Percentiles rank a stretch among this genome's conserved stretches.
phyloP scores from a whole-genome alignment of 192 early-diverging fungal genomes.

The Thamnidium elegans region DNA sequence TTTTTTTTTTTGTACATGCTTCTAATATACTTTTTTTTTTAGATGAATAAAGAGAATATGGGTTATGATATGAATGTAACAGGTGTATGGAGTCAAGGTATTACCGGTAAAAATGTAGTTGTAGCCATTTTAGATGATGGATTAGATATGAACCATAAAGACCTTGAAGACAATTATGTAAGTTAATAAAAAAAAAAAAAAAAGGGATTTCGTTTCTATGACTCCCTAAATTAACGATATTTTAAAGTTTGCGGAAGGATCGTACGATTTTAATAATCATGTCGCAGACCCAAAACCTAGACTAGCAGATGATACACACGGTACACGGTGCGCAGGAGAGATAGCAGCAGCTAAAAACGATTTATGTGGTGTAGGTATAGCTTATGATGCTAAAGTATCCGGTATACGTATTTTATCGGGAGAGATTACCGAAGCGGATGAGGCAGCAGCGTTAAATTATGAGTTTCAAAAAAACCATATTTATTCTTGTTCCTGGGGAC shows the following conservation, averaged over 20 bases:
- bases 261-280: constrained; percentile 94
- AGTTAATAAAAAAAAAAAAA: constrained; percentile 22
- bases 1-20: not conserved
- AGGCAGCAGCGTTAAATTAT: constrained; percentile 88
- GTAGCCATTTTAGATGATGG: constrained; percentile 97
- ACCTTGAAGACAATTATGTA: constrained; percentile 88
- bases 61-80: constrained; percentile 94
- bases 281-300: constrained; percentile 70
- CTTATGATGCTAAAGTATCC: constrained; percentile 81
- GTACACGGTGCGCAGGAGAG: constrained; percentile 97
- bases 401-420: constrained; percentile 90
- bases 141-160: constrained; percentile 80
- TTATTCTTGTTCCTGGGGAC: constrained; percentile 97
- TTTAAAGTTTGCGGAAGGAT: constrained; percentile 71
- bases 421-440: constrained; percentile 88
- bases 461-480: constrained; percentile 87
- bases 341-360: constrained; percentile 91
- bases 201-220: no score
- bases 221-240: not conserved
- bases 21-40: constrained; percentile 1
- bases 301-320: constrained; percentile 81
- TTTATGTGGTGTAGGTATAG: constrained; percentile 93
- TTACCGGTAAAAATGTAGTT: constrained; percentile 82
- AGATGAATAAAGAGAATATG: constrained; percentile 45
- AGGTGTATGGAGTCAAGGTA: constrained; percentile 84